Conservation (phyloP, 1,284 basidiomycete genomes). For the Pterulicium gracile region DNA sequence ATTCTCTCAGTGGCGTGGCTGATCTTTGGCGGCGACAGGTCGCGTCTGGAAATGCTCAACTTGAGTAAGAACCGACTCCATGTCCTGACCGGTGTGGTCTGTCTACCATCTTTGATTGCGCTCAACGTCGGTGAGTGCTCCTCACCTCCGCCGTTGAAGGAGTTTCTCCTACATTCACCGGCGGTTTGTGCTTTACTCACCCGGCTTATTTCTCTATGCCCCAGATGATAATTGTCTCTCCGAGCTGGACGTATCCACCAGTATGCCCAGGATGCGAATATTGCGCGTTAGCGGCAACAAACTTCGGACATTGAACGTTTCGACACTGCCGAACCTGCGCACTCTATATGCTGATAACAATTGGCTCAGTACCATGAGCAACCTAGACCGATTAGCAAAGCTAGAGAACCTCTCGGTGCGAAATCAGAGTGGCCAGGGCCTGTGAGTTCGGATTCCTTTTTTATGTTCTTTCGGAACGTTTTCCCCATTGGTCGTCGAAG, state of each 20-base stretch:
- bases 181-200: background rate
- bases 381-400: slow-evolving; percentile 47
- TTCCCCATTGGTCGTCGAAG: slow-evolving; percentile 10
- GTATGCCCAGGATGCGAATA: slow-evolving; percentile 67
- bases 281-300: slow-evolving; percentile 82
- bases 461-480: slow-evolving; percentile 12
- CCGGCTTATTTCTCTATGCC: background rate
- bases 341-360: slow-evolving; percentile 94
- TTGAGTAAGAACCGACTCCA: slow-evolving; percentile 70
- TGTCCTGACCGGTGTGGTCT: slow-evolving; percentile 48
- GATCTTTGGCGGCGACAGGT: slow-evolving; percentile 34
- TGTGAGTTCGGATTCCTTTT: slow-evolving; percentile 43
- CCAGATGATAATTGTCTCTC: slow-evolving; percentile 67
- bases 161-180: slow-evolving; percentile 4
- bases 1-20: slow-evolving; percentile 6
- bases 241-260: slow-evolving; percentile 36
- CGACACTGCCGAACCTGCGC: slow-evolving; percentile 62
- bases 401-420: slow-evolving; percentile 89
- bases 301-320: slow-evolving; percentile 59
- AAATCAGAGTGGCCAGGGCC: slow-evolving; percentile 68
- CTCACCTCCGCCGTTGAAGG: background rate
- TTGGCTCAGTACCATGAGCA: slow-evolving; percentile 42
- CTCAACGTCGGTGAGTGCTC: slow-evolving; percentile 69
- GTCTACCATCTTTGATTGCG: slow-evolving; percentile 52
- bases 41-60: slow-evolving; percentile 75